A percentile compares a stretch with the other conserved stretches of the same genome.
phyloP scores from a whole-genome alignment of 2,329 filamentous ascomycete genomes.

The Fusarium sp. region DNA sequence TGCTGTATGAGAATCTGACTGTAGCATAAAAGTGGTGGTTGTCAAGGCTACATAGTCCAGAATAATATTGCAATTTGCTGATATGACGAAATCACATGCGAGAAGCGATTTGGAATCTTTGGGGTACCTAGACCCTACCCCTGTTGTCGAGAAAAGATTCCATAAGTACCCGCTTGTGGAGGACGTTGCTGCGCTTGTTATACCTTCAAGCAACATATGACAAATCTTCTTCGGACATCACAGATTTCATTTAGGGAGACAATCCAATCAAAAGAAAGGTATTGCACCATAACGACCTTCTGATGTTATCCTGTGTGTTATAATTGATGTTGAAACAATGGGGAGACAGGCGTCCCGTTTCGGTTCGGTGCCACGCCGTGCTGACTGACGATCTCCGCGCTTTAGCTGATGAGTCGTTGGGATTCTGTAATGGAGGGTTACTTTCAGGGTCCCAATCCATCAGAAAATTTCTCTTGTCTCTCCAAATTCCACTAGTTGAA shows the following conservation, averaged over 20 bases:
- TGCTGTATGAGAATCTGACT: background rate
- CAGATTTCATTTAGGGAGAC: background rate
- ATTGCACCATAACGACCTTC: background rate
- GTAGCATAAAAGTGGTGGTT: background rate
- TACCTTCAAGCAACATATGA: conserved; percentile 4
- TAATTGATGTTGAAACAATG: background rate
- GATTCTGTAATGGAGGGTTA: conserved; percentile 5
- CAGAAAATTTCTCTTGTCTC: conserved; percentile 20
- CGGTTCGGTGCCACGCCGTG: conserved; percentile 1
- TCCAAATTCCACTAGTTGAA: conserved; percentile 24
- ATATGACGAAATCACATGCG: conserved; percentile 28
- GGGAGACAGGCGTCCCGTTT: background rate
- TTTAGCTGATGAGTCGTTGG: background rate
- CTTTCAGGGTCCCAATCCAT: conserved; percentile 27
- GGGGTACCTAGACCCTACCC: conserved; percentile 3
- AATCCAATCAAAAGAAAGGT: background rate
- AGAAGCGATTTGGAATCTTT: conserved; percentile 32
- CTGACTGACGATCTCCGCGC: conserved; percentile 1
- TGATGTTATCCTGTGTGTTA: background rate
- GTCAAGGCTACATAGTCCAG: background rate
- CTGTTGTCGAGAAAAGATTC: conserved; percentile 23
- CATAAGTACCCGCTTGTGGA: conserved; percentile 10
- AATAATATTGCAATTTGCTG: conserved; percentile 1
- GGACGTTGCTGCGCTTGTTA: background rate
- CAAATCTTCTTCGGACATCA: conserved; percentile 1